Conservation (phyloP, 768 basidiomycete species). For the Tylopilus sp. region DNA sequence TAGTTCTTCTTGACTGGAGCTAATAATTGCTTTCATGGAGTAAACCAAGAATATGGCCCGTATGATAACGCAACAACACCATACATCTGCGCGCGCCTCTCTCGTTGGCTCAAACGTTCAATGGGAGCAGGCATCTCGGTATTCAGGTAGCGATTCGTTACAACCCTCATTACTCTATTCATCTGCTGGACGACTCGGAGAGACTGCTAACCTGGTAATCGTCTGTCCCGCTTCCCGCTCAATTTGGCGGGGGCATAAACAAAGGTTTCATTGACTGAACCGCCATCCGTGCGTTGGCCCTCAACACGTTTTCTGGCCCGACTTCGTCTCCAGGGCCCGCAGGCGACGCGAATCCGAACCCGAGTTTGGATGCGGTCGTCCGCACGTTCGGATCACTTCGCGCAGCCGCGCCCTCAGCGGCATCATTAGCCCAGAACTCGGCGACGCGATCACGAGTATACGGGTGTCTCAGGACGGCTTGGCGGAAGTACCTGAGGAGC, state of each 20-base stretch:
- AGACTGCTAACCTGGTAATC: neutral
- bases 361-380: slow-evolving; percentile 43
- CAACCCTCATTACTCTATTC: neutral
- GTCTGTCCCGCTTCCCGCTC: neutral
- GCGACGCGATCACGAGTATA: slow-evolving; percentile 43
- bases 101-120: too few relatives aligned
- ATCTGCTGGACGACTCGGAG: neutral
- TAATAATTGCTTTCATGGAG: too few relatives aligned
- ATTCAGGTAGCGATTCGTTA: too few relatives aligned
- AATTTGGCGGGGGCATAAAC: slow-evolving; percentile 22
- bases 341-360: slow-evolving; percentile 34
- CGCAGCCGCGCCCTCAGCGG: slow-evolving; percentile 48
- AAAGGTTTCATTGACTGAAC: slow-evolving; percentile 26
- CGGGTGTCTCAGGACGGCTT: slow-evolving; percentile 53
- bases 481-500: slow-evolving; percentile 53
- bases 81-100: too few relatives aligned
- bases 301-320: slow-evolving; percentile 23
- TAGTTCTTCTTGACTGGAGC: too few relatives aligned
- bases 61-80: too few relatives aligned
- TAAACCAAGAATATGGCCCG: too few relatives aligned
- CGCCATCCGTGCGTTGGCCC: slow-evolving; percentile 24
- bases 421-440: slow-evolving; percentile 58
- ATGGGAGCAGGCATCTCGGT: too few relatives aligned
- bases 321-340: slow-evolving; percentile 3
- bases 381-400: slow-evolving; percentile 47